Base-by-base conservation (phyloP, 2,329 filamentous ascomycete species). In the Penicillium sp. region DNA sequence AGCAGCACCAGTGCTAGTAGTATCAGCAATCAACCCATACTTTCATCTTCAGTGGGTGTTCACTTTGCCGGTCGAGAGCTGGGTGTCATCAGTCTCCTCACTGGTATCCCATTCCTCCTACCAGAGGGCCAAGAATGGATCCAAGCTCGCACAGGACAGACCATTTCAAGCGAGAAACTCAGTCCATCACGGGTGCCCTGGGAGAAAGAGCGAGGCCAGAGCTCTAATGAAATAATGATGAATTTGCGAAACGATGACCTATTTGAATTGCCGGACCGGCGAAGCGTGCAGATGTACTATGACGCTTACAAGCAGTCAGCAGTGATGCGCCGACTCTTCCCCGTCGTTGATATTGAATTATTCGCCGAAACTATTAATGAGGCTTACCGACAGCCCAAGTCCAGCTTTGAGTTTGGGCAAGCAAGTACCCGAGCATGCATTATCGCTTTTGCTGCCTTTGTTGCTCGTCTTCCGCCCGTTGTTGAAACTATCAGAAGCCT, bases 81-180 rank as follows among this genome's bases (percentile, higher is more conserved):
- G 10, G 81, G 81, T 10, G 73, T 74, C 13, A 77, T 82, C 31
- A 81, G 76, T 62, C 69, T 77, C 8, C 73, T 77, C 48, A 80
- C 78, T 14, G 80, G 82, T 7, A 76, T 83, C 1, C 82, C 81
- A 0, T 76, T 82, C 42, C 74, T 84, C 42, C 79, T 81, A 0
- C 66, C 71, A 0, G 73, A 79, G 14, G 81, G 81, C 6, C 76
- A 75, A 51, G 65, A 78, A 61, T 83, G 80, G 79, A 78, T 84
- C 33, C 70, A 75, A 29, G 70, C 78, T 13, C 73, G 75, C 27
- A 79, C 80, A 1, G 81, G 81, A 5, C 70, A 77, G 48, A 65
- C 62, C 3, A 65, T 72, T 4, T 62, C 67, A 8, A 70, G 73
- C 35, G 67, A 74, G 33, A 68, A 66, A 21, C 57, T 71, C 55